Conservation (phyloP, 2,329 filamentous ascomycete genomes). For the Rhinocladiella similis region DNA sequence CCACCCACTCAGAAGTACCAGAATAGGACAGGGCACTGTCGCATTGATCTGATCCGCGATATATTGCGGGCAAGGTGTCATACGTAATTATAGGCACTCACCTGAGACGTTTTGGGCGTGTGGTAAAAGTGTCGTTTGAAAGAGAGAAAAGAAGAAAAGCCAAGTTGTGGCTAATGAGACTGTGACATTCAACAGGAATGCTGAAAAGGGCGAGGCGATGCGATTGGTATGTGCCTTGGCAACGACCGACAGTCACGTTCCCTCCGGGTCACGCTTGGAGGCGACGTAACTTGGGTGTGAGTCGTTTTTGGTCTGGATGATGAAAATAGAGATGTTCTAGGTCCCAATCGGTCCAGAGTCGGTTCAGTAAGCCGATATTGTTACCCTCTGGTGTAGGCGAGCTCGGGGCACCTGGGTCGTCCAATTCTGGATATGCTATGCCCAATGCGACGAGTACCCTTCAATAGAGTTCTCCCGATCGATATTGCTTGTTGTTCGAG, state of each 20-base stretch:
- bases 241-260: constrained; percentile 11
- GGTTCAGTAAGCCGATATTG: constrained; percentile 1
- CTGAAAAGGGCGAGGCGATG: constrained; percentile 17
- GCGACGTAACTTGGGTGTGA: constrained; percentile 10
- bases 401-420: background rate
- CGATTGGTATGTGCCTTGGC: constrained; percentile 23
- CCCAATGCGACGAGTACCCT: background rate
- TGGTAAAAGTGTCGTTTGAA: constrained; percentile 9
- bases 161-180: constrained; percentile 10
- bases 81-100: constrained; percentile 8
- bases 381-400: background rate
- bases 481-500: background rate
- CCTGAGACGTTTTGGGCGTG: constrained; percentile 11
- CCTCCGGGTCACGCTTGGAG: constrained; percentile 1
- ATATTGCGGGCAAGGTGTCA: background rate
- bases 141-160: constrained; percentile 3
- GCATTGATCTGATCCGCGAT: constrained; percentile 1
- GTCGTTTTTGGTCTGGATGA: constrained; percentile 2
- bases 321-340: constrained; percentile 7
- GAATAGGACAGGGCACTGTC: constrained; percentile 16
- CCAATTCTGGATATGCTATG: background rate
- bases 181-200: constrained; percentile 17
- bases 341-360: constrained; percentile 4
- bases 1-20: constrained; percentile 10
- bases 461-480: background rate